These are phyloP conservation scores for Nepenthes gracilis DNA, from an alignment of 148 eudicot species.

Conservation along the genomic window DNA sequence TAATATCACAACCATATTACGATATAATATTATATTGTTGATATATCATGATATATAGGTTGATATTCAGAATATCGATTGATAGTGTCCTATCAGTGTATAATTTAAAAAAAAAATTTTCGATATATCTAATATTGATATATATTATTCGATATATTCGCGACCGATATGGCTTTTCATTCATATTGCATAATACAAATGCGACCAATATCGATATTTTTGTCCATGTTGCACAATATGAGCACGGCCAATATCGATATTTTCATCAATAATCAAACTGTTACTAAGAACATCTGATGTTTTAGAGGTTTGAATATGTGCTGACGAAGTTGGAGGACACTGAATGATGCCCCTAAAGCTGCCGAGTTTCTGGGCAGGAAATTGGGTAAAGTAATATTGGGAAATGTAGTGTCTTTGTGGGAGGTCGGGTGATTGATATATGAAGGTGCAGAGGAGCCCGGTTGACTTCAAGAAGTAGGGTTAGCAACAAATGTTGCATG, in stretches of 20 bases:
- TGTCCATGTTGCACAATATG: no score
- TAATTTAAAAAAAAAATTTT: no score
- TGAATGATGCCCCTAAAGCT: conserved; percentile 80
- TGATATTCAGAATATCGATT: no score
- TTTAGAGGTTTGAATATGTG: conserved; percentile 57
- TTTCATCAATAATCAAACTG: neutral
- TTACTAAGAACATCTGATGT: neutral
- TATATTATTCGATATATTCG: no score
- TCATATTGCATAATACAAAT: neutral
- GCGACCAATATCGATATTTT: no score
- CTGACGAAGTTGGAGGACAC: conserved; percentile 66
- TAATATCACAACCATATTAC: no score
- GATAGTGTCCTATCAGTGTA: no score
- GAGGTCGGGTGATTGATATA: conserved; percentile 43
- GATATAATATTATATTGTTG: no score
- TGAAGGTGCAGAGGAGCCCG: conserved; percentile 69
- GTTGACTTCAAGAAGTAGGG: conserved; percentile 51
- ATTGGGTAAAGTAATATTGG: conserved; percentile 40
- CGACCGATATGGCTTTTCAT: neutral
- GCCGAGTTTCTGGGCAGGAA: conserved; percentile 62
- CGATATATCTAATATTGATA: no score
- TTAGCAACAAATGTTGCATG: conserved; percentile 70
- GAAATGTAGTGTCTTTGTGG: conserved; percentile 33
- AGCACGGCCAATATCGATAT: neutral
- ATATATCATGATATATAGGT: no score